These are phyloP conservation scores for Cornus florida DNA, from an alignment of 148 eudicot species.

Conservation along the genomic window DNA sequence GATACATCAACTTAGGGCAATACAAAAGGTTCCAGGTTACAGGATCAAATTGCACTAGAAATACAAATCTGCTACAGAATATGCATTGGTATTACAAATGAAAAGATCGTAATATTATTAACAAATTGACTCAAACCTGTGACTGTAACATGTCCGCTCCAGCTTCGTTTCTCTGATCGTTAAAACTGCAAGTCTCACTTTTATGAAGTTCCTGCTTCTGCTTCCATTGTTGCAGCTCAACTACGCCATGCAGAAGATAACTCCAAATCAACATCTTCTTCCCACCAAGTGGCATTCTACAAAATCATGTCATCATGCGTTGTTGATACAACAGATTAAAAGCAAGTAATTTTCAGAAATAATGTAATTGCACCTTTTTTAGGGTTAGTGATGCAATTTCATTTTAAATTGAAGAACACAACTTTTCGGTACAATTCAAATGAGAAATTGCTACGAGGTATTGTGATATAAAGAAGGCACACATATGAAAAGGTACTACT, in stretches of 20 bases:
- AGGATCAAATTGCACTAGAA: too few species aligned
- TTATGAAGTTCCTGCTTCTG: not conserved
- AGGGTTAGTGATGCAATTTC: not conserved
- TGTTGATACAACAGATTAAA: not conserved
- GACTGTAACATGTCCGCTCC: too few species aligned
- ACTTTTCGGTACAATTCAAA: not conserved
- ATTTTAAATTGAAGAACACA: not conserved
- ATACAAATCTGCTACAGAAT: too few species aligned
- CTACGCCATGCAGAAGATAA: conserved; percentile 65
- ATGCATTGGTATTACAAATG: too few species aligned
- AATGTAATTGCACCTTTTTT: not conserved
- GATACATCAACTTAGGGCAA: not conserved
- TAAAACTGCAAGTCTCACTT: not conserved
- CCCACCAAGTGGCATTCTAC: conserved; percentile 75
- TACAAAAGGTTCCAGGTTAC: not conserved
- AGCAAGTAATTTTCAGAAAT: not conserved
- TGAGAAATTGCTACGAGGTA: not conserved
- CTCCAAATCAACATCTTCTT: conserved; percentile 58
- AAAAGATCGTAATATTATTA: too few species aligned
- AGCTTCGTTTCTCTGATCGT: not conserved
- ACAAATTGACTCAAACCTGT: not conserved
- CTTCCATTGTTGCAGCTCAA: conserved; percentile 26
- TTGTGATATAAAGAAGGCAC: not conserved
- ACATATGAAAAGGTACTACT: not conserved
- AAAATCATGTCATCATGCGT: not conserved